phyloP scores from a whole-genome alignment of 306 rosid genomes.

The Cicer bijugum region DNA sequence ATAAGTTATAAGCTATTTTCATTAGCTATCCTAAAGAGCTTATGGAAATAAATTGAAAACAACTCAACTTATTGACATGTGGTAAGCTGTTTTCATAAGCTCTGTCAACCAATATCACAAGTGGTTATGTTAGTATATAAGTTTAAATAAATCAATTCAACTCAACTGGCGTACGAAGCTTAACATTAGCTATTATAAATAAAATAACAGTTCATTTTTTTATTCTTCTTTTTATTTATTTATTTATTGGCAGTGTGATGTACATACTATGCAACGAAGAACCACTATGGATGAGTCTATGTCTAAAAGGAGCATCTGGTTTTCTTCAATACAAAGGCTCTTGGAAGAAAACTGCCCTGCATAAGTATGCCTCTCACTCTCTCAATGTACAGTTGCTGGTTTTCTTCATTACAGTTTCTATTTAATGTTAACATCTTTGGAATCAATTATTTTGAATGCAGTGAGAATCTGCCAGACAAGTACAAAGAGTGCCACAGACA shows the following conservation, averaged over 20 bases:
- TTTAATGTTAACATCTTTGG: conserved; percentile 22
- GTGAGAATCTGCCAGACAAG: conserved; percentile 59
- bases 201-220: neutral
- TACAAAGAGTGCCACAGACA: conserved; percentile 46
- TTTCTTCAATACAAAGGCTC: conserved; percentile 77
- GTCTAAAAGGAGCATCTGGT: conserved; percentile 66
- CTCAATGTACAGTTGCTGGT: conserved; percentile 6
- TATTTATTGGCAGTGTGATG: conserved; percentile 67
- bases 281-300: conserved; percentile 85
- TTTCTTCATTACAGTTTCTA: conserved; percentile 26
- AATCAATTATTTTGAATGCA: conserved; percentile 52
- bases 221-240: neutral
- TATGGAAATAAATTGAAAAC: too few species aligned
- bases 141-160: too few species aligned
- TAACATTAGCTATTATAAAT: neutral
- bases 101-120: too few species aligned
- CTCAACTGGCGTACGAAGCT: neutral
- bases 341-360: conserved; percentile 86
- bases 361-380: conserved; percentile 56
- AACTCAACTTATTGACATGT: too few species aligned
- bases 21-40: too few species aligned
- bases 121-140: too few species aligned
- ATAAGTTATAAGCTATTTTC: too few species aligned
- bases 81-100: too few species aligned
- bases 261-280: conserved; percentile 89